phyloP scores from a whole-genome alignment of 1,284 basidiomycete genomes.

The Albatrellus sp. region DNA sequence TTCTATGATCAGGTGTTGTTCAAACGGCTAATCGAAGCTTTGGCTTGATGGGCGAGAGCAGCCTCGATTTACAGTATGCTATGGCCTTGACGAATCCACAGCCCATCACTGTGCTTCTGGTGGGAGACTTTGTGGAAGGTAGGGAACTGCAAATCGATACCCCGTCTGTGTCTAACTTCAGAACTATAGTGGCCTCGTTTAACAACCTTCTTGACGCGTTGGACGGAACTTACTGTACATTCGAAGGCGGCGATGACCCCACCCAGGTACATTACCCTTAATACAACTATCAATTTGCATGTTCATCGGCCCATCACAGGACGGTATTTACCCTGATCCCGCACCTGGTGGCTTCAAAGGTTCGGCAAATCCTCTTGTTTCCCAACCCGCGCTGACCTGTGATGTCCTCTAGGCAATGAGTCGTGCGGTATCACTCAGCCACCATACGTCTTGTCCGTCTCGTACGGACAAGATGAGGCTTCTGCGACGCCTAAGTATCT shows the following conservation, averaged over 20 bases:
- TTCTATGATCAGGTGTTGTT: constrained; percentile 14
- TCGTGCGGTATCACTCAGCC: constrained; percentile 27
- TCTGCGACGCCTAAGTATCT: constrained; percentile 23
- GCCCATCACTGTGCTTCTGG: constrained; percentile 32
- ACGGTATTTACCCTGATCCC: constrained; percentile 42
- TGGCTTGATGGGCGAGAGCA: constrained; percentile 36
- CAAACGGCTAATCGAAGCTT: constrained; percentile 23
- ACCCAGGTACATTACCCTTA: constrained; percentile 14
- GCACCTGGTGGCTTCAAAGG: constrained; percentile 30
- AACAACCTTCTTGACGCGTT: constrained; percentile 34
- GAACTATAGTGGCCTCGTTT: constrained; percentile 27
- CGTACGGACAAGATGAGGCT: constrained; percentile 26
- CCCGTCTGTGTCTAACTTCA: not conserved
- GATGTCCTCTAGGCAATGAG: constrained; percentile 16
- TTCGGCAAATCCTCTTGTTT: constrained; percentile 2
- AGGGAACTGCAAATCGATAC: not conserved
- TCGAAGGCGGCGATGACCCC: constrained; percentile 49
- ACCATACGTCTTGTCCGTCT: constrained; percentile 27
- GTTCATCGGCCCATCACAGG: constrained; percentile 15
- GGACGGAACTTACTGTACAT: constrained; percentile 43
- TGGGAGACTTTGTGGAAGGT: constrained; percentile 32
- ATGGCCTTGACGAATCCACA: constrained; percentile 33
- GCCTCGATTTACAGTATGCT: constrained; percentile 41
- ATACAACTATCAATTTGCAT: not conserved
- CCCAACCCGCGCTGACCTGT: not conserved